Conservation (phyloP, 257 asterid species). For the Cynanchum wilfordii region DNA sequence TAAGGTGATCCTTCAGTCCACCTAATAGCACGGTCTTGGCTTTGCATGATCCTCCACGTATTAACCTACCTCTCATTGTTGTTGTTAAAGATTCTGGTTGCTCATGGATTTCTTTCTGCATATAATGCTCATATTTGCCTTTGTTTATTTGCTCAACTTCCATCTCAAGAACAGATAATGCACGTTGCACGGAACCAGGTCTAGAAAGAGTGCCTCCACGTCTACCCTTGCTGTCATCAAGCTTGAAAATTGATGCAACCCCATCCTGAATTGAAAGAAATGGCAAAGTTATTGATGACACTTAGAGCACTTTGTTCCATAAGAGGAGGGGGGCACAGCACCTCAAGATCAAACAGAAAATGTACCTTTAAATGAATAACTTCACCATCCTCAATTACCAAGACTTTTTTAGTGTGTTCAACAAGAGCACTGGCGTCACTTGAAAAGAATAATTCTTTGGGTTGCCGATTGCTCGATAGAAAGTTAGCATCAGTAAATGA, state of each 20-base stretch:
- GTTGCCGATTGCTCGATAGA: conserved; percentile 61
- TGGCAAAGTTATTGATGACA: neutral
- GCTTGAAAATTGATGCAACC: conserved; percentile 77
- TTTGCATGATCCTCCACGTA: conserved; percentile 89
- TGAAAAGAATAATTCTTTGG: conserved; percentile 74
- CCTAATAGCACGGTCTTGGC: conserved; percentile 90
- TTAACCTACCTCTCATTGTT: conserved; percentile 95
- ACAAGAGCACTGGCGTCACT: conserved; percentile 93
- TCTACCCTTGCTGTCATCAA: conserved; percentile 52
- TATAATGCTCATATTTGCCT: conserved; percentile 91
- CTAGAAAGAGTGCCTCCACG: conserved; percentile 48
- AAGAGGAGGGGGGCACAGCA: neutral
- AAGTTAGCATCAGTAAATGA: conserved; percentile 53
- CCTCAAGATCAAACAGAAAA: neutral
- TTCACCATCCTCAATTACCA: conserved; percentile 83
- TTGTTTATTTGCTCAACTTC: conserved; percentile 97
- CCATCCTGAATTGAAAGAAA: conserved; percentile 63
- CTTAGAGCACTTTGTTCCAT: neutral
- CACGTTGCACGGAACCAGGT: conserved; percentile 90
- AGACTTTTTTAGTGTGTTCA: conserved; percentile 87
- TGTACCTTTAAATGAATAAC: conserved; percentile 83
- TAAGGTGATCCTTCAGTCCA: conserved; percentile 91
- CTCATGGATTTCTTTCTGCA: conserved; percentile 99
- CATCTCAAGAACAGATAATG: conserved; percentile 87
- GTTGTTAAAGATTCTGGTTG: conserved; percentile 92